These are phyloP conservation scores for Botrytis hyacinthi DNA, from an alignment of 2,329 filamentous ascomycete species.

Conservation along the genomic window DNA sequence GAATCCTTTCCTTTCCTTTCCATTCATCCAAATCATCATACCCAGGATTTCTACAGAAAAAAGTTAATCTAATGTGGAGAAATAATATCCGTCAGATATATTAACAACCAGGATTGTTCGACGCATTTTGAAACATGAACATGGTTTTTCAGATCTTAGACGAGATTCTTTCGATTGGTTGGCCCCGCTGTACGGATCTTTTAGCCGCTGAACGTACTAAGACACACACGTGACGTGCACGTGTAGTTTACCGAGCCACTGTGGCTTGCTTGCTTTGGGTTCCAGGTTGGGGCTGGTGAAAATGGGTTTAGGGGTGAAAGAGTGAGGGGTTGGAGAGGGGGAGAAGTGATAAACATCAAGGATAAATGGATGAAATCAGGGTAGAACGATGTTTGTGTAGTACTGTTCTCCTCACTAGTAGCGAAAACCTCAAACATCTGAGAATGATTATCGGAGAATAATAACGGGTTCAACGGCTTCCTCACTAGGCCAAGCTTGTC, in stretches of 20 bases:
- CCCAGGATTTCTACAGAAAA: too few species aligned
- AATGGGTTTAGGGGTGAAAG: background rate
- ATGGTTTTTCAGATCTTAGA: conserved; percentile 1
- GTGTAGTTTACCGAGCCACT: background rate
- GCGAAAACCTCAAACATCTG: background rate
- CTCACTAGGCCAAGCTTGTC: background rate
- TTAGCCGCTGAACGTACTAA: background rate
- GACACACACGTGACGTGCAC: fast-evolving
- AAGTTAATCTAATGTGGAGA: conserved; percentile 16
- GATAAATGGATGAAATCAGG: background rate
- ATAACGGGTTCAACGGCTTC: background rate
- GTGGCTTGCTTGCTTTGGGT: background rate
- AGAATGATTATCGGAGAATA: background rate
- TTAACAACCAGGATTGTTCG: background rate
- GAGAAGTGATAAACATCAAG: background rate
- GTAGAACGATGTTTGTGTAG: background rate
- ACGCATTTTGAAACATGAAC: conserved; percentile 7
- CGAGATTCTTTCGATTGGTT: background rate
- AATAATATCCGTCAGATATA: conserved; percentile 16
- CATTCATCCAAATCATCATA: background rate
- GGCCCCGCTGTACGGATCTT: background rate
- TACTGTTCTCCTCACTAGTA: background rate
- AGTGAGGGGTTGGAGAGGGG: background rate
- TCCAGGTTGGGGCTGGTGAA: background rate
- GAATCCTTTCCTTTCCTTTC: background rate